These are phyloP conservation scores for Podospora anserina DNA, from an alignment of 495 filamentous ascomycete genomes.

Conservation along the genomic window DNA sequence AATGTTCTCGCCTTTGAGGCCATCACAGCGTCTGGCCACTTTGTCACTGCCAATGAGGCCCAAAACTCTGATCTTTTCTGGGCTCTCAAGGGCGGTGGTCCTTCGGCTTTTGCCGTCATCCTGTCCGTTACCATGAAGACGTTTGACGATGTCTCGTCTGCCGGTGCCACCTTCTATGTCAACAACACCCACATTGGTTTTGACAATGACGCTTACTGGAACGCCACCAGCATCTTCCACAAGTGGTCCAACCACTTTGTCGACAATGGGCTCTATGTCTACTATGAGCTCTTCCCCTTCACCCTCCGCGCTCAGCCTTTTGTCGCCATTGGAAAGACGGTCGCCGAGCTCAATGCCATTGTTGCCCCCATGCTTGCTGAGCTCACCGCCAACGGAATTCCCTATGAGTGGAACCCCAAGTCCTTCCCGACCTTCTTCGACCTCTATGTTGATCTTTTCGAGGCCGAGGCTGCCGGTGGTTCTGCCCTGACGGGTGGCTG, in stretches of 20 bases:
- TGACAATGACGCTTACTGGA: constrained; percentile 40
- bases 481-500: constrained; percentile 40
- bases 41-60: constrained; percentile 12
- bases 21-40: constrained; percentile 50
- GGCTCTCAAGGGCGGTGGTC: constrained; percentile 55
- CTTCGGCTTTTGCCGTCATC: constrained; percentile 55
- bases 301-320: constrained; percentile 31
- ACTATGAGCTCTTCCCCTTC: constrained; percentile 33
- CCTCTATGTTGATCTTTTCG: constrained; percentile 41
- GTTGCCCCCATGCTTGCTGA: constrained; percentile 39
- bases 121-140: constrained; percentile 50
- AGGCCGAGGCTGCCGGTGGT: constrained; percentile 25
- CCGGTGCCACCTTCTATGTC: constrained; percentile 32
- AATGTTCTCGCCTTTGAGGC: constrained; percentile 54
- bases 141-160: constrained; percentile 33
- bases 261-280: constrained; percentile 46
- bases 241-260: constrained; percentile 40
- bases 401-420: constrained; percentile 28
- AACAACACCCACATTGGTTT: constrained; percentile 32
- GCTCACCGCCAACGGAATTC: constrained; percentile 27
- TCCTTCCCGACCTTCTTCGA: constrained; percentile 39
- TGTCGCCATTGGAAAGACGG: constrained; percentile 27
- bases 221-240: constrained; percentile 44
- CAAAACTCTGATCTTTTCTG: constrained; percentile 52
- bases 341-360: constrained; percentile 28